Evolutionary conservation across 441 rosid genomes (phyloP), one percentile per base, ranked within the genome.

Genomic region (Adansonia rubrostipa): DNA sequence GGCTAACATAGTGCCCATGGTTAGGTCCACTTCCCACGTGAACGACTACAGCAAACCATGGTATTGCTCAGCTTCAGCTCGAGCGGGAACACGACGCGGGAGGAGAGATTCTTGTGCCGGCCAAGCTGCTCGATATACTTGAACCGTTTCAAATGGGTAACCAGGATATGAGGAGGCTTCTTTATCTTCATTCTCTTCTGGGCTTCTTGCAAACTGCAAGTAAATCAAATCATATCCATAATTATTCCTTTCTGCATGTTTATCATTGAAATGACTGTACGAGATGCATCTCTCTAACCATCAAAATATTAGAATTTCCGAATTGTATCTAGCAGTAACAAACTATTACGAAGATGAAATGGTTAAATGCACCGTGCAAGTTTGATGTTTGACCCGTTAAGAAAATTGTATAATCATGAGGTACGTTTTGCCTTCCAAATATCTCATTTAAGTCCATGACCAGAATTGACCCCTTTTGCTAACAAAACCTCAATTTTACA

Each of bases 161-260:
- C 99, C 80, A 95, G 80, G 76, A 92, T 89, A 68, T 92, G 90
- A 65, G 97, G 97, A 11, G 97, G 92, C 85, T 92, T 94, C 89
- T 93, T 94, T 82, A 94, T 94, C 93, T 94, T 94, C 97, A 94
- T 93, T 82, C 97, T 88, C 88, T 92, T 95, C 80, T 93, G 97
- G 13, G 99, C 99, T 90, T 96, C 98, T 87, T 94, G 98, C 89
- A 94, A 90, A 80, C 98, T 96, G 90, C 91, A 82, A 20, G 53
- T 33, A 3, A 71, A 54, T 77, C 56, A 14, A 65, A 28, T 28
- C 33, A 53, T 54, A 53, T 15, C 45, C 14, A 33, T 51, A 54
- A n/a, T 24, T 33, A 15, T 53, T 53, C 48, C n/a, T 53, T 33
- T 71, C 22, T 3, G 13, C 22, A 28, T 15, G 19, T 71, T 28